phyloP scores from a whole-genome alignment of 2,329 filamentous ascomycete species.

The Aspergillus eucalypticola region DNA sequence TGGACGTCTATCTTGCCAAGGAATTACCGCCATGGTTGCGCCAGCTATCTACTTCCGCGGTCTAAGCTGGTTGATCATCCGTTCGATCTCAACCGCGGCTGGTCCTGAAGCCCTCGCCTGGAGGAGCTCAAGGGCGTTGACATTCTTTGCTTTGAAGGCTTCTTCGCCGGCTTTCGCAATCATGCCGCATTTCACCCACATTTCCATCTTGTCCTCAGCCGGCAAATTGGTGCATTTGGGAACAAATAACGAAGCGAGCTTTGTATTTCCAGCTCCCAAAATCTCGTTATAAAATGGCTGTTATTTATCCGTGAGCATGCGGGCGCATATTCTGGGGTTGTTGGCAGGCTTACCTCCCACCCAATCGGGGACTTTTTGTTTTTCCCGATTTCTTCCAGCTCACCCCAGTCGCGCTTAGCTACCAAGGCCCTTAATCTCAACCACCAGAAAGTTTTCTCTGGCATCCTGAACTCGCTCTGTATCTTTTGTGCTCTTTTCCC shows the following conservation, averaged over 20 bases:
- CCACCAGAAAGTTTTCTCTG: slow-evolving; percentile 91
- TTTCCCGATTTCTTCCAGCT: slow-evolving; percentile 79
- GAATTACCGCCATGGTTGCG: slow-evolving; percentile 16
- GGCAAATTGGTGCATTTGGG: slow-evolving; percentile 78
- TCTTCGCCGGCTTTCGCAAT: slow-evolving; percentile 87
- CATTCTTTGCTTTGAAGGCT: slow-evolving; percentile 78
- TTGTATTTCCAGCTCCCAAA: slow-evolving; percentile 83
- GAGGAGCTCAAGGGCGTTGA: slow-evolving; percentile 71
- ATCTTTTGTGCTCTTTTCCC: slow-evolving; percentile 83
- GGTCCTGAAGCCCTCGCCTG: slow-evolving; percentile 71
- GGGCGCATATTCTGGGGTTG: slow-evolving; percentile 16
- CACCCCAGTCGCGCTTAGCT: slow-evolving; percentile 85
- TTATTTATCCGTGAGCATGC: slow-evolving; percentile 31
- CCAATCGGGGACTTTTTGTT: slow-evolving; percentile 86
- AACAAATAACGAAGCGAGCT: slow-evolving; percentile 79
- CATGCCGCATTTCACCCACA: slow-evolving; percentile 97
- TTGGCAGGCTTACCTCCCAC: slow-evolving; percentile 72
- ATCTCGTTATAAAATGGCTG: slow-evolving; percentile 90
- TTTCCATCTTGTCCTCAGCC: slow-evolving; percentile 71
- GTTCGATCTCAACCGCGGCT: slow-evolving; percentile 77
- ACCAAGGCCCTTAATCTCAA: slow-evolving; percentile 81
- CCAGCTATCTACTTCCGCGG: slow-evolving; percentile 42
- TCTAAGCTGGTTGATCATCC: slow-evolving; percentile 62
- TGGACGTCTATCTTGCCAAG: slow-evolving; percentile 7
- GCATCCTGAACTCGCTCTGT: slow-evolving; percentile 87